These are phyloP conservation scores for Elongisporangium prolatum DNA, from an alignment of 352 stramenopile genomes.

Conservation along the genomic window DNA sequence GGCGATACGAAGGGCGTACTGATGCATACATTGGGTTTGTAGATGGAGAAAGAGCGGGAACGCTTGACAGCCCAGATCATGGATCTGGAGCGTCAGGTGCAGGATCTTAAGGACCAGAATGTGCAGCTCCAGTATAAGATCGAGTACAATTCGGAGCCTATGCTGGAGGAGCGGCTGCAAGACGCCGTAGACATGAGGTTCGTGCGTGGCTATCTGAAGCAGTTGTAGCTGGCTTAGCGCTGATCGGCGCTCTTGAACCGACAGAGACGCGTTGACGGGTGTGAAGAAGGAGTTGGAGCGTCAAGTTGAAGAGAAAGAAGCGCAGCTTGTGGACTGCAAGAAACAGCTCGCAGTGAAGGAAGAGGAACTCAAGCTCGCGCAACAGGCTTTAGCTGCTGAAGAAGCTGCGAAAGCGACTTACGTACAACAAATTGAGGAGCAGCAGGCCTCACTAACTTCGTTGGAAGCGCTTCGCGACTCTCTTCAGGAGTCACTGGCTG, in stretches of 20 bases:
- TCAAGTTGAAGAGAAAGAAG: slow-evolving; percentile 67
- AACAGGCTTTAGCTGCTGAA: slow-evolving; percentile 20
- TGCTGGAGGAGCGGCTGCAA: slow-evolving; percentile 77
- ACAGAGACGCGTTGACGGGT: slow-evolving; percentile 48
- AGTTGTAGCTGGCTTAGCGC: background rate
- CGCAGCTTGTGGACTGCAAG: slow-evolving; percentile 32
- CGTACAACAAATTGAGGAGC: slow-evolving; percentile 29
- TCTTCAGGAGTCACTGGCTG: slow-evolving; percentile 23
- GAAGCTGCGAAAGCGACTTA: slow-evolving; percentile 24
- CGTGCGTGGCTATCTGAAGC: background rate
- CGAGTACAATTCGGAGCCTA: slow-evolving; percentile 76
- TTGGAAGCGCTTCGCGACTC: slow-evolving; percentile 13
- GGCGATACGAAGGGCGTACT: background rate
- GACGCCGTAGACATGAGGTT: slow-evolving; percentile 76
- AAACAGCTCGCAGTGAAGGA: slow-evolving; percentile 31
- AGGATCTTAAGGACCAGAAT: slow-evolving; percentile 77
- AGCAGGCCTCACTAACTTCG: slow-evolving; percentile 15
- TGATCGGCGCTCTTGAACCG: slow-evolving; percentile 5
- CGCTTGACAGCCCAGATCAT: slow-evolving; percentile 30
- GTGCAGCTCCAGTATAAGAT: slow-evolving; percentile 83
- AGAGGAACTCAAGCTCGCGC: slow-evolving; percentile 30
- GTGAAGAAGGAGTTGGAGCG: slow-evolving; percentile 69
- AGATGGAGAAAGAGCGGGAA: slow-evolving; percentile 81
- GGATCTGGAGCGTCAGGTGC: slow-evolving; percentile 48
- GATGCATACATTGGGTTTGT: slow-evolving; percentile 1